These are phyloP conservation scores for Coniella vitis DNA, from an alignment of 2,329 filamentous ascomycete species.

Conservation along the genomic window DNA sequence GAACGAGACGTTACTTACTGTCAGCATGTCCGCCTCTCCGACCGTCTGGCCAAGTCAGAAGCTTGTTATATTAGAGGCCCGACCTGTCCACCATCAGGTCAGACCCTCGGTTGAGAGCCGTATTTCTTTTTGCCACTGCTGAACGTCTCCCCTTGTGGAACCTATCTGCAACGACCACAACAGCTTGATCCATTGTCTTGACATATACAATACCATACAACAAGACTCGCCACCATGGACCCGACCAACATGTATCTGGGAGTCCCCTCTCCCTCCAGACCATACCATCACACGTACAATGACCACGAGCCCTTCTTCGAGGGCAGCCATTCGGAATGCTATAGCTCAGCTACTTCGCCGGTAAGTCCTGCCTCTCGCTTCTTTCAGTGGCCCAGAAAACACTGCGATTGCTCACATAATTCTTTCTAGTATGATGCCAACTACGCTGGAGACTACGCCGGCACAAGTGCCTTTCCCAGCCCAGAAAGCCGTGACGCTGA, in stretches of 20 bases:
- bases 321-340: constrained; percentile 28
- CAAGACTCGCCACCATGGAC: constrained; percentile 23
- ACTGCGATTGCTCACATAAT: constrained; percentile 14
- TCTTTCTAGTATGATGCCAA: constrained; percentile 28
- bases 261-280: constrained; percentile 27
- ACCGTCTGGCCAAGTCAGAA: too few species aligned
- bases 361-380: constrained; percentile 21
- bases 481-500: constrained; percentile 17
- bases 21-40: too few species aligned
- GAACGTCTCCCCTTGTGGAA: too few species aligned
- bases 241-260: constrained; percentile 24
- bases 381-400: not conserved
- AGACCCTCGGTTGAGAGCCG: too few species aligned
- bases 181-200: not conserved
- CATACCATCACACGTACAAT: constrained; percentile 28
- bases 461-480: constrained; percentile 18
- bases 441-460: constrained; percentile 17
- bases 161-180: too few species aligned
- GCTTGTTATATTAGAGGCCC: too few species aligned
- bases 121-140: too few species aligned
- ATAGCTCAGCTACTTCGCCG: constrained; percentile 31
- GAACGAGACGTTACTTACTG: too few species aligned
- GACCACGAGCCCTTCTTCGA: constrained; percentile 31
- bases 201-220: not conserved
- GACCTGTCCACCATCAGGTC: too few species aligned